phyloP scores from a whole-genome alignment of 441 rosid species.

The Gossypium lobatum region DNA sequence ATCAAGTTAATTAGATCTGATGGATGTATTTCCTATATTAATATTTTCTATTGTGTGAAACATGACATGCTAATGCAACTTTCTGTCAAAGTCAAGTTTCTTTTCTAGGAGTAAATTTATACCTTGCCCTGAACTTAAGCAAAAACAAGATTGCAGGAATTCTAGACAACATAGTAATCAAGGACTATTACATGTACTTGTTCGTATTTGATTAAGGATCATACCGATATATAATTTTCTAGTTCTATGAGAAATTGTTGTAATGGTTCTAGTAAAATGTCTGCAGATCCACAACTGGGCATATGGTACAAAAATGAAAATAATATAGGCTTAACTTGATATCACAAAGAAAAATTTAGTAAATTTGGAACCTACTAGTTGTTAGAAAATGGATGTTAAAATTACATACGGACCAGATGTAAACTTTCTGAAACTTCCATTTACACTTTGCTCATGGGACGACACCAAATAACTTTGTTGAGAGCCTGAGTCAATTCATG shows the following conservation, averaged over 20 bases:
- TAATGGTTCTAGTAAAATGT: not conserved
- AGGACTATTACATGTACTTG: not conserved
- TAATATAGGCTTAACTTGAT: not conserved
- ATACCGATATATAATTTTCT: not conserved
- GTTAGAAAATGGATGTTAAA: not conserved
- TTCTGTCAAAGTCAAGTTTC: not conserved
- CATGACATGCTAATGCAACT: not conserved
- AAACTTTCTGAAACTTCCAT: constrained; percentile 30
- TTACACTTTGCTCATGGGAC: constrained; percentile 25
- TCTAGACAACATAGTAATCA: not conserved
- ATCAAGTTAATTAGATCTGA: not conserved
- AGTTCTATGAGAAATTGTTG: not conserved
- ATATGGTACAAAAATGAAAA: not conserved
- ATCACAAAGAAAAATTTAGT: not conserved
- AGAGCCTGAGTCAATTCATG: constrained; percentile 25
- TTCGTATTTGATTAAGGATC: not conserved
- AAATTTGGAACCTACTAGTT: not conserved
- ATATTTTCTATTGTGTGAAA: not conserved
- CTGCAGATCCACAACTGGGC: not conserved
- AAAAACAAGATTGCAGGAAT: constrained; percentile 5
- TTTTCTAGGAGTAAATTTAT: constrained; percentile 5
- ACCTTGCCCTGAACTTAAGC: not conserved
- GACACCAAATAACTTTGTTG: constrained; percentile 22
- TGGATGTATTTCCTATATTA: not conserved
- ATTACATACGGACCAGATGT: constrained; percentile 27